Evolutionary conservation across 2,329 filamentous ascomycete genomes (phyloP), one percentile per base, ranked within the genome.

Genomic region (Alternaria alternata): DNA sequence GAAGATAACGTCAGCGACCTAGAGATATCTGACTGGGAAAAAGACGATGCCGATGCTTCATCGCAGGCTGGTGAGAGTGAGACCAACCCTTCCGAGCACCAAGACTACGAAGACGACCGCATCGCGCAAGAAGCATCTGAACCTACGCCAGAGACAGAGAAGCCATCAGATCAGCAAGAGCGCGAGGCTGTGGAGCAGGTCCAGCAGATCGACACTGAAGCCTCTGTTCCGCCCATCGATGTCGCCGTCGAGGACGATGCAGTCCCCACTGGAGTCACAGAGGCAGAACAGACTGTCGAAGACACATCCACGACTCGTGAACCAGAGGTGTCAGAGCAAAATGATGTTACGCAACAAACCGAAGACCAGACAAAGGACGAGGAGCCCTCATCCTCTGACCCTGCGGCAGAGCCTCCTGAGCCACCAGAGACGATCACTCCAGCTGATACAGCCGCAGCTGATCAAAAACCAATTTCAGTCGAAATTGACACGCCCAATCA

Each of bases 81-180:
- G n/a, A 56, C 43, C n/a, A 49, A 60, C 24, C 42, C 42, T n/a
- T 59, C 56, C 5, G 59, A 62, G 41, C 51, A 52, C 14, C 39
- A 44, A 18, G 47, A 55, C 18, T 39, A 9, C 4, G 56, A 62
- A 39, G 42, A 30, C 9, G 42, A 51, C 7, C 51, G 39, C 22
- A 26, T 48, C 28, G 22, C 22, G 3, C n/a, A 46, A 16, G 44
- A 48, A 28, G 24, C 39, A 22, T 51, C 28, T 4, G 56, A 62
- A 7, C 26, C 34, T 18, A 46, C 20, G 5, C 41, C 41, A 12
- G 58, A 51, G 14, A 42, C 51, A 26, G 58, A 57, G 18, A 57
- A 57, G 20, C 24, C 22, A 36, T 26, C 46, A 38, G 5, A 38
- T 16, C 26, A 36, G 26, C 53, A 47, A 7, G n/a, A 18, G 5